Percentiles rank a stretch among this genome's conserved stretches.
Evolutionary conservation across 371 early-diverging fungal genomes (phyloP).

Genomic region (Zancudomyces culisetae): DNA sequence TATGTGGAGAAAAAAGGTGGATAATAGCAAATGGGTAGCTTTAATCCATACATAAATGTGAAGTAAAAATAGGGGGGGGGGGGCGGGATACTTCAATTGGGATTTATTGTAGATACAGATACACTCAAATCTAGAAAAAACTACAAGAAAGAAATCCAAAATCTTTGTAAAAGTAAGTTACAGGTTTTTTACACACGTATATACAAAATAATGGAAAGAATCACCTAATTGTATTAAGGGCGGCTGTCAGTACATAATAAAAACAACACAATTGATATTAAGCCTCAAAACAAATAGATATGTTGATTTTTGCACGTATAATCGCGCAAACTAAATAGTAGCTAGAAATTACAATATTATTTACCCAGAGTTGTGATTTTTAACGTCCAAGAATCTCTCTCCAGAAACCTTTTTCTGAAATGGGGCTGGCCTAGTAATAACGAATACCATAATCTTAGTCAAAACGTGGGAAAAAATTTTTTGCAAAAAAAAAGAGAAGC

Average conservation of each 20-base stretch:
- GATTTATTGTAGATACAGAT: no score
- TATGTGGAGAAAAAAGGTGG: not conserved
- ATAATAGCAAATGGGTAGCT: not conserved
- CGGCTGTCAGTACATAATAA: no score
- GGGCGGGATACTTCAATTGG: no score
- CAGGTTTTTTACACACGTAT: constrained; percentile 15
- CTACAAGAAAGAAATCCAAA: no score
- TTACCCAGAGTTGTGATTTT: constrained; percentile 41
- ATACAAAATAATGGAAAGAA: constrained; percentile 62
- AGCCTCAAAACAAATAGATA: no score
- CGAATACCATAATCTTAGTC: not conserved
- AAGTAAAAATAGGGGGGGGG: not conserved
- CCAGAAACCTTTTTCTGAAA: constrained; percentile 54
- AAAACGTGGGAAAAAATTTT: not conserved
- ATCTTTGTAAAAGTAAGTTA: no score
- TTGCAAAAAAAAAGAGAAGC: not conserved
- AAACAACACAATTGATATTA: no score
- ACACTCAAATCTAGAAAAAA: no score
- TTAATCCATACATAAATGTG: not conserved
- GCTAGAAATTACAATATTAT: not conserved
- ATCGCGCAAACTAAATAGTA: not conserved
- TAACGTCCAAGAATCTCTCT: constrained; percentile 44
- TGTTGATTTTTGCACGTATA: no score
- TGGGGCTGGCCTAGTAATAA: constrained; percentile 45
- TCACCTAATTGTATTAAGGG: constrained; percentile 5